Percentiles rank a stretch among this genome's conserved stretches.
These are phyloP conservation scores for Ananas comosus DNA, from an alignment of 176 grass and related monocot species.

Conservation along the genomic window DNA sequence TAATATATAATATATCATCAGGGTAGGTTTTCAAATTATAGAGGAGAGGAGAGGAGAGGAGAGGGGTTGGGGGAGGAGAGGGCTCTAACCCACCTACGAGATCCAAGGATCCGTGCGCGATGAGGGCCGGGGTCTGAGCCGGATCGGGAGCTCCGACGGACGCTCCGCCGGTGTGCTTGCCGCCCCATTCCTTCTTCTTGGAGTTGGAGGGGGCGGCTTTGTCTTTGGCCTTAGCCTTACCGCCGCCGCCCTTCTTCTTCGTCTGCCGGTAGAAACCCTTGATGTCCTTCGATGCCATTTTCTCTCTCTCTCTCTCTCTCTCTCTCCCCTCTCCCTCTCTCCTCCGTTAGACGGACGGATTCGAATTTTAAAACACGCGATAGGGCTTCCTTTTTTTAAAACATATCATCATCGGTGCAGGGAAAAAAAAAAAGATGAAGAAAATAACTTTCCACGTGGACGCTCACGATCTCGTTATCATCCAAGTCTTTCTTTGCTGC, in stretches of 20 bases:
- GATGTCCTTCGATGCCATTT: conserved; percentile 25
- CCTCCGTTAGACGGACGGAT: background rate
- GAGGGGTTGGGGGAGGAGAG: too few species aligned
- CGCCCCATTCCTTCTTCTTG: conserved; percentile 6
- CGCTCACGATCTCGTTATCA: too few species aligned
- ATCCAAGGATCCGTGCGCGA: conserved; percentile 9
- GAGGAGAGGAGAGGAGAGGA: too few species aligned
- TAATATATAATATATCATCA: too few species aligned
- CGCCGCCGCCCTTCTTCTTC: conserved; percentile 21
- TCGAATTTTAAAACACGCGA: background rate
- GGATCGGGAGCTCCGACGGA: background rate
- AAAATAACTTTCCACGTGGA: too few species aligned
- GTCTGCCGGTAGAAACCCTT: conserved; percentile 34
- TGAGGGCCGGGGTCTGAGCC: conserved; percentile 20
- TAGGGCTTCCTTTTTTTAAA: too few species aligned
- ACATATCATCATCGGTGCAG: too few species aligned
- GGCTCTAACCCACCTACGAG: conserved; percentile 11
- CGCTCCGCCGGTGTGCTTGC: conserved; percentile 5
- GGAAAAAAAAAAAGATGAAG: too few species aligned
- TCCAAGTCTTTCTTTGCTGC: too few species aligned
- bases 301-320: background rate
- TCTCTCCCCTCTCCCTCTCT: background rate
- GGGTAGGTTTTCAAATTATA: too few species aligned
- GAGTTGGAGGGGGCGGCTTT: background rate
- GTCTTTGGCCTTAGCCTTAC: background rate